These are phyloP conservation scores for Coniochaeta prunicola DNA, from an alignment of 2,329 filamentous ascomycete species.

Conservation along the genomic window DNA sequence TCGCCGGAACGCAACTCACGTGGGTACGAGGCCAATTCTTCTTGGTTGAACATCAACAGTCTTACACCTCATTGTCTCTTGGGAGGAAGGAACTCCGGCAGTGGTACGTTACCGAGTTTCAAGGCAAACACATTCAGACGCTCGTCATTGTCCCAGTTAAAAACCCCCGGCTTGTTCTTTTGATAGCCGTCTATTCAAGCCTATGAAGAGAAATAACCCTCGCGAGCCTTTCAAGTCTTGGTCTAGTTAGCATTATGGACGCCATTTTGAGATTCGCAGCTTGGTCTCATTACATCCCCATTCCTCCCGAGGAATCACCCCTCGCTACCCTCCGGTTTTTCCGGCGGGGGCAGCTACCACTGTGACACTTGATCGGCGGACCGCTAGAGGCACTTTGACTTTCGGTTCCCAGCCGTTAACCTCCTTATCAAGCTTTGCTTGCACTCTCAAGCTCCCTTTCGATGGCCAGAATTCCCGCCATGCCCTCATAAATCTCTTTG, in stretches of 20 bases:
- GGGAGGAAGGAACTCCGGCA: too few relatives aligned
- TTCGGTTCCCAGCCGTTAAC: background rate
- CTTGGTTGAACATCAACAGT: background rate
- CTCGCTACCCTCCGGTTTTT: background rate
- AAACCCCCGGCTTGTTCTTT: too few relatives aligned
- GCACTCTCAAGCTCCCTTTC: conserved; percentile 22
- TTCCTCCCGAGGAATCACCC: background rate
- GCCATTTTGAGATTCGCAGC: background rate
- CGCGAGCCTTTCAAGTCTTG: background rate
- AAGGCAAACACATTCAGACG: background rate
- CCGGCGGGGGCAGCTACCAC: background rate
- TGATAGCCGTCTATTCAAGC: background rate
- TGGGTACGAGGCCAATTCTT: background rate
- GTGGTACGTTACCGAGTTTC: too few relatives aligned
- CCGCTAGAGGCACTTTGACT: background rate
- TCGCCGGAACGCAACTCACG: background rate
- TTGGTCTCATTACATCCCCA: background rate
- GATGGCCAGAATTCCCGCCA: conserved; percentile 18
- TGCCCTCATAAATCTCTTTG: conserved; percentile 26
- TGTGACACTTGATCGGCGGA: background rate
- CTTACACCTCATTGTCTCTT: background rate
- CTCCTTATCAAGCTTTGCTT: background rate
- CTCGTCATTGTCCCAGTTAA: too few relatives aligned
- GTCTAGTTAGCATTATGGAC: background rate
- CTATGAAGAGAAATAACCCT: background rate